Conservation (phyloP, 441 rosid species). For the Mallotus repandus region DNA sequence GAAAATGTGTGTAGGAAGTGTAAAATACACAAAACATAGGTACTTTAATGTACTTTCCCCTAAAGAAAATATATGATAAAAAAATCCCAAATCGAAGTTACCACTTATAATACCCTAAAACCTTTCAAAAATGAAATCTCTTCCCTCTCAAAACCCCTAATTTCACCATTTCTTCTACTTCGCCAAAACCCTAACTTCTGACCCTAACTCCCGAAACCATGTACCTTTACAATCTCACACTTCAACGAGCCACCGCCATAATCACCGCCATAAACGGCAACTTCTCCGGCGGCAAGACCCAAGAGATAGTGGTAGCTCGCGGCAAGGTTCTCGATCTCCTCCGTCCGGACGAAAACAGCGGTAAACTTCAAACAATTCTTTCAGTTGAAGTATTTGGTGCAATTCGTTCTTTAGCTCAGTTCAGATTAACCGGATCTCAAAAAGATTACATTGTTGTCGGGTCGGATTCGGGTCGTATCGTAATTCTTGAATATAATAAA, state of each 20-base stretch:
- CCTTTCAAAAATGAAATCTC: slow-evolving; percentile 1
- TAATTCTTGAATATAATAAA: slow-evolving; percentile 81
- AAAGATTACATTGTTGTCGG: slow-evolving; percentile 95
- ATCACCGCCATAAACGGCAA: slow-evolving; percentile 77
- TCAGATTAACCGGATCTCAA: slow-evolving; percentile 84
- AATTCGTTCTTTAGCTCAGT: slow-evolving; percentile 79
- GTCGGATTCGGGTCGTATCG: slow-evolving; percentile 94
- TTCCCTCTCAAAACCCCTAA: slow-evolving; percentile 12
- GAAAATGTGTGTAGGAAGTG: too few relatives aligned
- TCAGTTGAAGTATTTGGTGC: slow-evolving; percentile 94
- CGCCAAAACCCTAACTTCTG: not conserved
- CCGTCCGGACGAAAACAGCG: slow-evolving; percentile 88
- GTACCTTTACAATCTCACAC: slow-evolving; percentile 90
- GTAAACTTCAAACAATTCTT: slow-evolving; percentile 84
- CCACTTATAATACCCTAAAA: not conserved
- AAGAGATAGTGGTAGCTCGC: slow-evolving; percentile 94
- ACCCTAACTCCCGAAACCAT: slow-evolving; percentile 35
- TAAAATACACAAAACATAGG: too few relatives aligned
- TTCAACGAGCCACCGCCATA: slow-evolving; percentile 90
- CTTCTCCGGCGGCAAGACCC: slow-evolving; percentile 87
- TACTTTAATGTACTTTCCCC: too few relatives aligned
- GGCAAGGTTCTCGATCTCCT: slow-evolving; percentile 92
- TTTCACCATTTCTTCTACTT: not conserved
- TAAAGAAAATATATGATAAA: too few relatives aligned
- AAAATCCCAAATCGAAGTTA: too few relatives aligned